phyloP scores from a whole-genome alignment of 2,329 filamentous ascomycete species.

The Aspergillus spinulosporus region DNA sequence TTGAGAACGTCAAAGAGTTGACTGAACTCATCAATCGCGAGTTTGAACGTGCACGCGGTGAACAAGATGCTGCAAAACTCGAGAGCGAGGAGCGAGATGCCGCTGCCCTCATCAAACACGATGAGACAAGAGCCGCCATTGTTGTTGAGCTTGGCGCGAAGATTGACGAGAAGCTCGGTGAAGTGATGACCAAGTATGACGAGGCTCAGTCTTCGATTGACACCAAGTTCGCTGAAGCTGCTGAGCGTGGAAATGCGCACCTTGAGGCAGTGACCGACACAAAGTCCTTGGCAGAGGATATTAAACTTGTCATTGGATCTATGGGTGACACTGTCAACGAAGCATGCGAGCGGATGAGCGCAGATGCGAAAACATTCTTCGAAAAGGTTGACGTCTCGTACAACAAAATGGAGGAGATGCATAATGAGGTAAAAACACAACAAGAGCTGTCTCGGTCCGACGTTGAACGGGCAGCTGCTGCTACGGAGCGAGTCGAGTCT shows the following conservation, averaged over 20 bases:
- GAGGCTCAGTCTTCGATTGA: slow-evolving; percentile 75
- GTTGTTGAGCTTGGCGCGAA: slow-evolving; percentile 57
- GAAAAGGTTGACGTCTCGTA: slow-evolving; percentile 77
- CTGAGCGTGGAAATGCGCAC: slow-evolving; percentile 71
- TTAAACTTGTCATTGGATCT: slow-evolving; percentile 81
- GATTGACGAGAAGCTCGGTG: slow-evolving; percentile 75
- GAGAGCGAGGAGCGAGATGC: slow-evolving; percentile 67
- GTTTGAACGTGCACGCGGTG: slow-evolving; percentile 80
- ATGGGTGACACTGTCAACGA: slow-evolving; percentile 79
- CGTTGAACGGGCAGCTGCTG: slow-evolving; percentile 70
- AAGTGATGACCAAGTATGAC: slow-evolving; percentile 83
- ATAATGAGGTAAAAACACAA: slow-evolving; percentile 71
- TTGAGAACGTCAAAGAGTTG: slow-evolving; percentile 68
- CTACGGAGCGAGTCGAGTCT: slow-evolving; percentile 73
- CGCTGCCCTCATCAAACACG: slow-evolving; percentile 58
- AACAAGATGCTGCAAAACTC: slow-evolving; percentile 77
- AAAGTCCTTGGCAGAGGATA: slow-evolving; percentile 80
- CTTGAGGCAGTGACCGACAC: slow-evolving; percentile 72
- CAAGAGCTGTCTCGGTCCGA: slow-evolving; percentile 82
- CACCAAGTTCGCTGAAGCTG: slow-evolving; percentile 69
- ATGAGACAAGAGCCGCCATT: slow-evolving; percentile 58
- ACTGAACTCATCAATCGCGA: slow-evolving; percentile 76
- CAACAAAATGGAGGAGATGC: slow-evolving; percentile 69
- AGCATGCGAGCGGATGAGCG: slow-evolving; percentile 80
- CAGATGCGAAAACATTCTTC: slow-evolving; percentile 85